Percentiles rank a stretch among this genome's conserved stretches.
Conservation (phyloP, 371 early-diverging fungal species). For the Zychaea mexicana region DNA sequence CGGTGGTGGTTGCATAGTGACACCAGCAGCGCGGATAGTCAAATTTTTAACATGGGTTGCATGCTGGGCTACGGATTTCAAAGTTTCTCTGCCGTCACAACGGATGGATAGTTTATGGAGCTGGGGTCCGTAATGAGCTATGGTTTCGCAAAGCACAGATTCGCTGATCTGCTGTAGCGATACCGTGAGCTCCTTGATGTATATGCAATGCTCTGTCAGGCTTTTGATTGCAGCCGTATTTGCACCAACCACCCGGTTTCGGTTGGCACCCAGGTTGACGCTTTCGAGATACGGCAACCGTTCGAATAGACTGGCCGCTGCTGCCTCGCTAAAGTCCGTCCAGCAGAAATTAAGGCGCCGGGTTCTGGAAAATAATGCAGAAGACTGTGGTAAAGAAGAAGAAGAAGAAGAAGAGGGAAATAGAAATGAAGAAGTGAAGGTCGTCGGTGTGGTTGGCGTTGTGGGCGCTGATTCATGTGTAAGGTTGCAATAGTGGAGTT, state of each 20-base stretch:
- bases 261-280: constrained; percentile 45
- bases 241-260: constrained; percentile 33
- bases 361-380: background rate
- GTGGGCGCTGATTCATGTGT: background rate
- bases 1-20: background rate
- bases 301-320: constrained; percentile 22
- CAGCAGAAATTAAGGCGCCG: constrained; percentile 28
- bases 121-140: constrained; percentile 29
- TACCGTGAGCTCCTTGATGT: constrained; percentile 26
- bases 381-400: background rate
- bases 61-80: constrained; percentile 32
- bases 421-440: background rate
- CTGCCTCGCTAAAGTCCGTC: constrained; percentile 45
- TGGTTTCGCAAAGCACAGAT: constrained; percentile 23
- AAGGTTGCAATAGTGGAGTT: constrained; percentile 5
- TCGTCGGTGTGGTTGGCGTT: background rate
- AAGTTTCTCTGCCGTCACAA: constrained; percentile 33
- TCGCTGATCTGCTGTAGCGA: constrained; percentile 48
- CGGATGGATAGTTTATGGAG: constrained; percentile 33
- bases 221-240: constrained; percentile 33
- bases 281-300: constrained; percentile 27
- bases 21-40: constrained; percentile 11
- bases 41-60: constrained; percentile 21
- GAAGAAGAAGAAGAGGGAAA: background rate
- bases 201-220: constrained; percentile 22